A percentile compares a stretch with the other conserved stretches of the same genome.
phyloP scores from a whole-genome alignment of 169 alveolate species.

The Cardiosporidium cionae region DNA sequence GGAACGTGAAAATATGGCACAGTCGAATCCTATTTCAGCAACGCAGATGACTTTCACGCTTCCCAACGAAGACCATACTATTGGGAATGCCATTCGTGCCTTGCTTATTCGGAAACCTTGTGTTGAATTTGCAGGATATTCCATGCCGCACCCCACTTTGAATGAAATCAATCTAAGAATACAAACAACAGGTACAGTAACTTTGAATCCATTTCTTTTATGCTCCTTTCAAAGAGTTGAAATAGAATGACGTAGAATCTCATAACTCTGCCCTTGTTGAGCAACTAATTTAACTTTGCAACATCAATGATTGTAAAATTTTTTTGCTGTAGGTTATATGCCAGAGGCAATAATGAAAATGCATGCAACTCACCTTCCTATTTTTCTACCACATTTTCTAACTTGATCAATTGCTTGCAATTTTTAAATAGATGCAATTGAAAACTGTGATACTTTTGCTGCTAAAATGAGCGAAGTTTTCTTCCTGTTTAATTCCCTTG shows the following conservation, averaged over 20 bases:
- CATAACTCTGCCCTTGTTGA: too few relatives aligned
- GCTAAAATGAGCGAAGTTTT: not conserved
- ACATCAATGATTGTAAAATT: too few relatives aligned
- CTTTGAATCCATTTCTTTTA: not conserved
- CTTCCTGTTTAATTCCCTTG: not conserved
- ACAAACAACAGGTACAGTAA: slow-evolving; percentile 62
- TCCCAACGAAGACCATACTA: slow-evolving; percentile 69
- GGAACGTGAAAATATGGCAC: too few relatives aligned
- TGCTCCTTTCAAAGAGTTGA: too few relatives aligned
- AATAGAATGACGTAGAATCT: too few relatives aligned
- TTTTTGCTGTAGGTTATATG: too few relatives aligned
- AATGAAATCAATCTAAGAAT: slow-evolving; percentile 61
- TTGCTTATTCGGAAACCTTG: slow-evolving; percentile 56
- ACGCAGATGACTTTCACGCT: slow-evolving; percentile 47
- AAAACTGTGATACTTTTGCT: not conserved
- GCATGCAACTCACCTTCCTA: too few relatives aligned
- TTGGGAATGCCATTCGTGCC: slow-evolving; percentile 61
- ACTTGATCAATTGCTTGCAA: not conserved
- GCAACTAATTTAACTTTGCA: too few relatives aligned
- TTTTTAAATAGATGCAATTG: not conserved
- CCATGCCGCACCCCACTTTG: slow-evolving; percentile 74
- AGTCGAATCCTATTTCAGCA: too few relatives aligned
- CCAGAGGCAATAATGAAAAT: too few relatives aligned
- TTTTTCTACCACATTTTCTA: not conserved
- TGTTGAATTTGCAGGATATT: slow-evolving; percentile 70